Evolutionary conservation across 2,329 filamentous ascomycete genomes (phyloP), one percentile per base, ranked within the genome.

Genomic region (Westerdykella sp.): DNA sequence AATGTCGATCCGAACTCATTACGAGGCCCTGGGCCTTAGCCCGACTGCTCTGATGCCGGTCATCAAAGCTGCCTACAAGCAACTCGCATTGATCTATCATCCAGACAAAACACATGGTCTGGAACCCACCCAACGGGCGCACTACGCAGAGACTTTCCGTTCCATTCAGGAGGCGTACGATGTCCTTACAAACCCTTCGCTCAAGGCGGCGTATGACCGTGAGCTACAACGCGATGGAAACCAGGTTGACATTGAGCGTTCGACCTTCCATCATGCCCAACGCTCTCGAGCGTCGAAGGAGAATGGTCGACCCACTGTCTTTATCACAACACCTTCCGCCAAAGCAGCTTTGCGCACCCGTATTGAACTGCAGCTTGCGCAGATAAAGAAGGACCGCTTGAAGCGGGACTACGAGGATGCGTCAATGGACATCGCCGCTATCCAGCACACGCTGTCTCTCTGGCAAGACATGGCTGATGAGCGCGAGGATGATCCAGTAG

Each of bases 1-100:
- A 28, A 51, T 44, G 47, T 22, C 39, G 21, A 43, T 37, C 6
- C 41, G 18, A 40, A 54, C 46, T 12, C 42, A 56, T 34, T 56
- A 53, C 50, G 31, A 37, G 14, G 45, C 43, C n/a, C 48, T 56
- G 13, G 49, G 46, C 22, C 39, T 58, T 21, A 44, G 42, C n/a
- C 45, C 45, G 6, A 36, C 35, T n/a, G 51, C 53, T 5, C 42
- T 49, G 12, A 37, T 39, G 12, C 36, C 47, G 28, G 47, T 54
- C 23, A 52, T 58, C 34, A 40, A 49, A 18, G 48, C 55, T 16
- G 48, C 51, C 4, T 58, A 54, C 44, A 53, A 56, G 40, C 47
- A 50, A 5, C 49, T 55, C 9, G 46, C 31, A 4, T 43, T 53
- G 11, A 40, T 44, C 7, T 40, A 52, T 25, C 47, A 57, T 40